These are phyloP conservation scores for Cardamine chenopodiifolia DNA, from an alignment of 345 rosid genomes.

Conservation along the genomic window DNA sequence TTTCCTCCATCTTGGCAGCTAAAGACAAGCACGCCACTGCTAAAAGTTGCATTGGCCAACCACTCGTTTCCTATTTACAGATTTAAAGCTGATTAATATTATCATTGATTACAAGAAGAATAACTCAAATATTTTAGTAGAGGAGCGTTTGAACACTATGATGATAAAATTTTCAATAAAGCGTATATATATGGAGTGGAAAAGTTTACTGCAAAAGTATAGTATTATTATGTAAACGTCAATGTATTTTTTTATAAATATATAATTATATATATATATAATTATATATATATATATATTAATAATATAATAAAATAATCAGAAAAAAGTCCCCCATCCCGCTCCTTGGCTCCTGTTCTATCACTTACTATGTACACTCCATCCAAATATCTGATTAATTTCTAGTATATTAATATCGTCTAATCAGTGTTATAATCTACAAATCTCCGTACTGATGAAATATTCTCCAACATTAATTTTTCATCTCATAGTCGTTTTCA, in stretches of 20 bases:
- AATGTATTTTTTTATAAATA: too few species aligned
- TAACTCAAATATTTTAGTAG: constrained; percentile 8
- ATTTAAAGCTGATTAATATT: constrained; percentile 23
- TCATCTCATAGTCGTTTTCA: constrained; percentile 35
- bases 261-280: too few species aligned
- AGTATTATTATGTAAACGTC: constrained; percentile 33
- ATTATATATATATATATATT: too few species aligned
- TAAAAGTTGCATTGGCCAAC: constrained; percentile 94
- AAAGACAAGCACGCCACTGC: constrained; percentile 89
- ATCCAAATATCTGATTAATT: constrained; percentile 10
- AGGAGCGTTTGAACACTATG: constrained; percentile 39
- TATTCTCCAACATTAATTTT: not conserved
- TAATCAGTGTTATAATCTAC: constrained; percentile 3
- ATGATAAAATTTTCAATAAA: constrained; percentile 34
- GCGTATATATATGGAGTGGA: constrained; percentile 26
- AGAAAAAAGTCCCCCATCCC: not conserved
- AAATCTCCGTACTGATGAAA: not conserved
- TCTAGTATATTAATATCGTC: not conserved
- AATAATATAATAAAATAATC: not conserved
- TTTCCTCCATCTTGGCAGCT: constrained; percentile 99
- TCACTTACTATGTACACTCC: constrained; percentile 13
- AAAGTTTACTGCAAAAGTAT: constrained; percentile 44
- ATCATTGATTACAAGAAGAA: constrained; percentile 26
- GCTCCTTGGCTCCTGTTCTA: constrained; percentile 32
- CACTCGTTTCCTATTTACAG: constrained; percentile 46